Percentiles rank a stretch among this genome's conserved stretches.
Conservation (phyloP, 1,284 basidiomycete genomes). For the Mrakiaceae sp. region DNA sequence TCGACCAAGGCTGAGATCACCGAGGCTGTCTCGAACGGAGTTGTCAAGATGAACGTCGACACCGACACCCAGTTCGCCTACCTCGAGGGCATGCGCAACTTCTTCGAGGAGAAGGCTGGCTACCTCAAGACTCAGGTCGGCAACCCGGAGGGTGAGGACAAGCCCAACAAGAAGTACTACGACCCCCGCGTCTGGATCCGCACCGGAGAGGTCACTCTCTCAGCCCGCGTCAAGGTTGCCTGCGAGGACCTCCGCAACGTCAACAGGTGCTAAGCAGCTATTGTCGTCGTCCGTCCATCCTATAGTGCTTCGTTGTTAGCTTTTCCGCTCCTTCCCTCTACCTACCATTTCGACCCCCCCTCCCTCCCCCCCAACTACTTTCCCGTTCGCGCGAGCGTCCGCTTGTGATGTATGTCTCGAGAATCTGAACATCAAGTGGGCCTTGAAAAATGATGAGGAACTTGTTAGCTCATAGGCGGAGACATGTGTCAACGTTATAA, state of each 20-base stretch:
- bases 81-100: slow-evolving; percentile 81
- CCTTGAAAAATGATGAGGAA: too few species aligned
- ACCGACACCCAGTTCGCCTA: slow-evolving; percentile 85
- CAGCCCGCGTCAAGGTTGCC: slow-evolving; percentile 78
- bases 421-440: too few species aligned
- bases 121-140: slow-evolving; percentile 82
- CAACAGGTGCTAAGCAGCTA: slow-evolving; percentile 26
- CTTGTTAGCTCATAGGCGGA: too few species aligned
- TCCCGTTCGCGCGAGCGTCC: too few species aligned
- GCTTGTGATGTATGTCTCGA: too few species aligned
- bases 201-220: slow-evolving; percentile 70
- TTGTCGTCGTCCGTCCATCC: too few species aligned
- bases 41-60: slow-evolving; percentile 50
- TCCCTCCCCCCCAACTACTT: too few species aligned
- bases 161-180: slow-evolving; percentile 95
- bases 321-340: too few species aligned
- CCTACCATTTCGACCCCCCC: too few species aligned
- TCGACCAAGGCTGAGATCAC: slow-evolving; percentile 94
- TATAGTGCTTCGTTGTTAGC: too few species aligned
- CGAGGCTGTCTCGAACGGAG: slow-evolving; percentile 83
- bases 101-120: slow-evolving; percentile 66
- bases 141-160: slow-evolving; percentile 85
- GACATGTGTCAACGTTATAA: too few species aligned
- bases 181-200: slow-evolving; percentile 96
- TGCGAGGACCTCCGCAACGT: slow-evolving; percentile 80